A percentile compares a stretch with the other conserved stretches of the same genome.
These are phyloP conservation scores for Lupinus albus DNA, from an alignment of 306 rosid species.

Conservation along the genomic window DNA sequence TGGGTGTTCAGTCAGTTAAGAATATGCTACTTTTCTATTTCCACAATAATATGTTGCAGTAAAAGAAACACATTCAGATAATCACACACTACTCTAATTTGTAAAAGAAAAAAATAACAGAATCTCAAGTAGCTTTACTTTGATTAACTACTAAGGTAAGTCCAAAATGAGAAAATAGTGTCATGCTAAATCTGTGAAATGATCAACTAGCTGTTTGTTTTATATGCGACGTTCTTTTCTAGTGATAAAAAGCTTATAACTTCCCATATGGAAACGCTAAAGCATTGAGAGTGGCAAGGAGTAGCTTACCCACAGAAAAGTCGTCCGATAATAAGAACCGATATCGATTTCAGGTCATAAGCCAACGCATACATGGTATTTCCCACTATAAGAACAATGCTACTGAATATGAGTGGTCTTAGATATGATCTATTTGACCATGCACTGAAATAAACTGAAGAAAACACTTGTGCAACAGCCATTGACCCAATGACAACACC, in stretches of 20 bases:
- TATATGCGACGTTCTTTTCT: neutral
- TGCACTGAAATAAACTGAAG: conserved; percentile 96
- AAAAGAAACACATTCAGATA: neutral
- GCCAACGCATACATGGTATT: conserved; percentile 90
- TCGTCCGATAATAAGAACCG: conserved; percentile 85
- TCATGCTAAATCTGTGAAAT: neutral
- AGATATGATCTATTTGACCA: conserved; percentile 94
- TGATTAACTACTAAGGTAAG: conserved; percentile 1
- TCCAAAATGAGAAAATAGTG: neutral
- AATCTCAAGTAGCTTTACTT: conserved; percentile 3
- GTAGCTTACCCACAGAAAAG: conserved; percentile 85
- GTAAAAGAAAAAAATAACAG: neutral
- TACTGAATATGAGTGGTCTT: conserved; percentile 87
- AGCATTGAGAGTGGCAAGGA: conserved; percentile 30
- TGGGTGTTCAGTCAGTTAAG: no score
- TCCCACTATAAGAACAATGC: conserved; percentile 77
- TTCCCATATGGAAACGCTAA: neutral
- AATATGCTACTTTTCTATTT: neutral
- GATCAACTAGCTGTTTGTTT: neutral
- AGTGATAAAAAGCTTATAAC: neutral
- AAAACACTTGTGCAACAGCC: conserved; percentile 95
- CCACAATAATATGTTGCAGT: neutral
- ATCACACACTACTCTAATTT: neutral
- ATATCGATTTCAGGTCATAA: conserved; percentile 75
- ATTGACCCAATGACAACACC: conserved; percentile 90